Evolutionary conservation across 345 rosid genomes (phyloP).

Genomic region (Erucastrum elatum): DNA sequence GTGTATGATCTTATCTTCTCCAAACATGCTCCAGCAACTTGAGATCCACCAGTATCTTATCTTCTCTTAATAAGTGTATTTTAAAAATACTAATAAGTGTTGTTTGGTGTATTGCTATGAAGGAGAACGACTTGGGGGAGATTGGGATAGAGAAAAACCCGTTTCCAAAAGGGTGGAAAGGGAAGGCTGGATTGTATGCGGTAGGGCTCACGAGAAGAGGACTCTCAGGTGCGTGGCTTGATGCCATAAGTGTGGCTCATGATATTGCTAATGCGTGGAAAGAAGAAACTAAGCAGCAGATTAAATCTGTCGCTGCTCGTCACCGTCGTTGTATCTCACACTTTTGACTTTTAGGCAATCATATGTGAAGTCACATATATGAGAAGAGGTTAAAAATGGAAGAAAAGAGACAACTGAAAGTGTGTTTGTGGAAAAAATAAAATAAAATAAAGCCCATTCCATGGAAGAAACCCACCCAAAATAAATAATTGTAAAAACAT

Average conservation of each 20-base stretch:
- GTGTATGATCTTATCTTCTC: too few relatives aligned
- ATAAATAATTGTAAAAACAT: not conserved
- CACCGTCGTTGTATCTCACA: conserved; percentile 81
- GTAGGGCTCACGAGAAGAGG: conserved; percentile 82
- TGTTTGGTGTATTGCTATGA: not conserved
- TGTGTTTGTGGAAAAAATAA: too few relatives aligned
- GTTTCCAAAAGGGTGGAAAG: conserved; percentile 86
- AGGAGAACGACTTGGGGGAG: conserved; percentile 70
- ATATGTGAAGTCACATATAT: conserved; percentile 7
- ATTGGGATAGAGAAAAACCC: conserved; percentile 64
- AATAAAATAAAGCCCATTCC: not conserved
- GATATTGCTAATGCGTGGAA: conserved; percentile 70
- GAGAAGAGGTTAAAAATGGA: not conserved
- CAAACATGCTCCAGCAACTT: too few relatives aligned
- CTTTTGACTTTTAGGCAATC: conserved; percentile 36
- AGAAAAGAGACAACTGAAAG: not conserved
- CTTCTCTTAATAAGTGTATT: too few relatives aligned
- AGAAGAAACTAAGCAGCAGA: conserved; percentile 66
- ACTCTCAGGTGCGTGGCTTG: conserved; percentile 71
- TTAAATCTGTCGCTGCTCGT: conserved; percentile 45
- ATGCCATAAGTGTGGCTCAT: conserved; percentile 61
- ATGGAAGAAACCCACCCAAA: not conserved
- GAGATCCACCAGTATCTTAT: too few relatives aligned
- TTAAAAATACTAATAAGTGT: too few relatives aligned
- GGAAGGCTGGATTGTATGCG: conserved; percentile 67